Evolutionary conservation across 768 basidiomycete genomes (phyloP).

Genomic region (Mycena galopus): DNA sequence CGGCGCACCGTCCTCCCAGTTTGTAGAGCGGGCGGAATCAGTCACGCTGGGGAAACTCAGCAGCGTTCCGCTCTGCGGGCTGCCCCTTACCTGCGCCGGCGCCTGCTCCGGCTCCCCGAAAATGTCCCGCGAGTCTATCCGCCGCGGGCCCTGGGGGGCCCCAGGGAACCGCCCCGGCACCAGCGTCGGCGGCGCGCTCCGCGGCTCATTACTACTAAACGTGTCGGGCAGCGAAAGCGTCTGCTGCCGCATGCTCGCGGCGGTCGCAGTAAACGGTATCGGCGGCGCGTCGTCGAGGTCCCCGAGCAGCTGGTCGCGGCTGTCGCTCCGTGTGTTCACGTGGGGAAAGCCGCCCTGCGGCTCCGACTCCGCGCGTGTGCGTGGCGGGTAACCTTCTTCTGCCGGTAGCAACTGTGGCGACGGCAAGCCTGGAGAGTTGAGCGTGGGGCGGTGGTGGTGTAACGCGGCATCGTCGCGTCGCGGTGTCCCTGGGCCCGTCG

Average conservation of each 20-base stretch:
- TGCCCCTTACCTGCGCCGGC: slow-evolving; percentile 35
- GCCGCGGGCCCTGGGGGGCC: slow-evolving; percentile 24
- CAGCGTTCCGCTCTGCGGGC: slow-evolving; percentile 50
- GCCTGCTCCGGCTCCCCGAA: slow-evolving; percentile 43
- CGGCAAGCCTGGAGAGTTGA: slow-evolving; percentile 46
- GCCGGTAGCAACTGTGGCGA: slow-evolving; percentile 46
- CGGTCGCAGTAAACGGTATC: slow-evolving; percentile 4
- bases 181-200: slow-evolving; percentile 62
- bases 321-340: not conserved
- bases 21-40: slow-evolving; percentile 59
- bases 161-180: slow-evolving; percentile 48
- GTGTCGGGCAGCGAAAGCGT: slow-evolving; percentile 47
- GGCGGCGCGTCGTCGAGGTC: slow-evolving; percentile 34
- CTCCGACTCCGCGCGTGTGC: slow-evolving; percentile 25
- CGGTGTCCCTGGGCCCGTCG: slow-evolving; percentile 64
- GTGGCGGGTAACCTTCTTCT: slow-evolving; percentile 33
- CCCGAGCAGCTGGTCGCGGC: slow-evolving; percentile 29
- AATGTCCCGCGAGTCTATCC: slow-evolving; percentile 54
- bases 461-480: slow-evolving; percentile 48
- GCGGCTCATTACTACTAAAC: slow-evolving; percentile 49
- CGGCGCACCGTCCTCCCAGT: slow-evolving; percentile 52
- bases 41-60: slow-evolving; percentile 66
- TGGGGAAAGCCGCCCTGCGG: slow-evolving; percentile 18
- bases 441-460: slow-evolving; percentile 63
- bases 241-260: slow-evolving; percentile 38